Evolutionary conservation across 768 basidiomycete species (phyloP), one percentile per base, ranked within the genome.

Genomic region (Suillus discolor): DNA sequence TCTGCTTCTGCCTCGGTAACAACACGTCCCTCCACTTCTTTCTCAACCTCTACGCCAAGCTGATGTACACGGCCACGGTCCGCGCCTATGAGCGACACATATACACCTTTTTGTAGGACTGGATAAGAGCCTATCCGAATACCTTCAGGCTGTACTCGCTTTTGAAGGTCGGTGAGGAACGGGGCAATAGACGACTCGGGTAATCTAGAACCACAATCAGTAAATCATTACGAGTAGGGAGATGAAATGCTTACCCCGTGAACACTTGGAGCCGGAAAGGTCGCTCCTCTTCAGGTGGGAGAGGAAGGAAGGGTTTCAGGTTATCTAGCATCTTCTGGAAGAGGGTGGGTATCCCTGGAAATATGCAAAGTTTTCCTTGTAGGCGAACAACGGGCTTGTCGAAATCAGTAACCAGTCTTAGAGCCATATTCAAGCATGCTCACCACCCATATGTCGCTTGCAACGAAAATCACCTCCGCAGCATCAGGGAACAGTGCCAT

Each of bases 401-500:
- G 23, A 23, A 45, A 28, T 53, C 6, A 66, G 66, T 18, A 6
- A 31, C 18, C 23, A 39, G 20, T n/a, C 16, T 62, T 7, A 39
- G 55, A n/a, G 20, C 38, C 20, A 9, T 3, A 66, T 41, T 34
- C 59, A 45, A 20, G 57, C 31, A 34, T 4, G 80, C 90, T 70
- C 70, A 92, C 90, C 73, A 96, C 95, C 93, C 94, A 97, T 62
- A 96, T 81, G 67, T 94, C 92, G 65, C 83, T 81, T 11, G 84
- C 86, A 8, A 95, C 89, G 73, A 90, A 96, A 2, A 99, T 75
- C 12, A 91, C 85, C 74, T 99, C 95, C 0, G 89, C 88, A 4
- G 83, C 76, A 18, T 85, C 83, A 0, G 96, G 96, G 73, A 99
- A 94, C 44, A 95, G 78, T 0, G 94, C 96, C 96, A 99, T 99